Percentiles rank a stretch among this genome's conserved stretches.
Conservation (phyloP, 257 asterid genomes). For the Craterostigma plantagineum region DNA sequence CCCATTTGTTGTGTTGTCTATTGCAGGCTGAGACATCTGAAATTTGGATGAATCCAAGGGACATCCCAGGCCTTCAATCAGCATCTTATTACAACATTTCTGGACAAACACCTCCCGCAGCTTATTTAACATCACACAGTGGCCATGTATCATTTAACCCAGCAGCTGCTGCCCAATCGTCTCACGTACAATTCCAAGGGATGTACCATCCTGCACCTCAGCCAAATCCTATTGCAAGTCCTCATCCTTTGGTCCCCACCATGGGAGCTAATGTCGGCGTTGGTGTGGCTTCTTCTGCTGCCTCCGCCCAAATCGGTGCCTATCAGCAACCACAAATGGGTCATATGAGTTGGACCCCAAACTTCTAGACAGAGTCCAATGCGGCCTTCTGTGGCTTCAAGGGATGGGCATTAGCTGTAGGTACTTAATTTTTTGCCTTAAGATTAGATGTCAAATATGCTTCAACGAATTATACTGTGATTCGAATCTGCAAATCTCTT, state of each 20-base stretch:
- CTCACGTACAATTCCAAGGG: constrained; percentile 85
- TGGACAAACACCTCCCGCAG: constrained; percentile 71
- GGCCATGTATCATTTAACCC: constrained; percentile 71
- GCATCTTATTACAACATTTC: constrained; percentile 72
- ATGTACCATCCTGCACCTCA: constrained; percentile 63
- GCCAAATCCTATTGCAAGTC: constrained; percentile 47
- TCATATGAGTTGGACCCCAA: constrained; percentile 76
- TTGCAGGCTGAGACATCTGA: constrained; percentile 87
- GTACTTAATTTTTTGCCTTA: no score
- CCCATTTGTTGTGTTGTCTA: neutral
- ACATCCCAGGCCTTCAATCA: constrained; percentile 48
- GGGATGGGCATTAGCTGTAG: no score
- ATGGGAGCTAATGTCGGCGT: constrained; percentile 67
- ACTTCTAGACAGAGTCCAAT: constrained; percentile 16
- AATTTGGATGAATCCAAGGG: constrained; percentile 85
- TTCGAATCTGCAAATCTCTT: no score
- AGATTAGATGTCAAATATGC: no score
- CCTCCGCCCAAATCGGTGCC: constrained; percentile 40
- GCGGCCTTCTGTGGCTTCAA: no score
- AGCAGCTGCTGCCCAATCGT: constrained; percentile 66
- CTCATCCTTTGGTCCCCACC: constrained; percentile 50
- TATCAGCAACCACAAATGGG: constrained; percentile 92
- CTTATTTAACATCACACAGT: constrained; percentile 65
- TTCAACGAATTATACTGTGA: no score
- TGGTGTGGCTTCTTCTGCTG: constrained; percentile 65